Percentiles rank a stretch among this genome's conserved stretches.
These are phyloP conservation scores for Phytophthora tubulina DNA, from an alignment of 352 stramenopile species.

Conservation along the genomic window DNA sequence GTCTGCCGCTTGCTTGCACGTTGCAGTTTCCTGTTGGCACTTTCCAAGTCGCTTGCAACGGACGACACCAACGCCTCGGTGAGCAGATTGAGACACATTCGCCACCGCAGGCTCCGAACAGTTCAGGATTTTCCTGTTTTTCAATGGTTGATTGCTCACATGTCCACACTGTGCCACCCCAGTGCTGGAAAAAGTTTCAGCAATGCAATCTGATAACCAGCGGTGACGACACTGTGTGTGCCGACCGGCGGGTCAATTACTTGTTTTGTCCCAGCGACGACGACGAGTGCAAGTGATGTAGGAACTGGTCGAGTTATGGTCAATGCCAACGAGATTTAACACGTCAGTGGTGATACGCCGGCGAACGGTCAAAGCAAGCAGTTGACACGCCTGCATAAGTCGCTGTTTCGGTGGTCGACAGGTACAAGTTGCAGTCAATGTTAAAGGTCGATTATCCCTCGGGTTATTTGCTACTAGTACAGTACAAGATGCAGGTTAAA, in stretches of 20 bases:
- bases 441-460: neutral
- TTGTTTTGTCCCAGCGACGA: neutral
- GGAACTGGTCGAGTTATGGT: too few relatives aligned
- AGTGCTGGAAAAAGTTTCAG: neutral
- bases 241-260: too few relatives aligned
- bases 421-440: conserved; percentile 8
- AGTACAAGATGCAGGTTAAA: conserved; percentile 26
- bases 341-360: neutral
- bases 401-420: conserved; percentile 15
- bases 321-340: too few relatives aligned
- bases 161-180: too few relatives aligned
- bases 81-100: conserved; percentile 3
- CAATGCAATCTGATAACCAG: conserved; percentile 21
- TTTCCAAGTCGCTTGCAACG: conserved; percentile 27
- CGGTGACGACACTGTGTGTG: neutral
- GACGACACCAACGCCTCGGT: conserved; percentile 12
- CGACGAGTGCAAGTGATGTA: too few relatives aligned
- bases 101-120: conserved; percentile 16
- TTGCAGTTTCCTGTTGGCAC: conserved; percentile 18
- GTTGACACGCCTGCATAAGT: neutral
- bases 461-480: neutral
- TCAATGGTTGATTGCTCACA: conserved; percentile 26
- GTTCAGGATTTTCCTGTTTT: conserved; percentile 28
- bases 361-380: neutral
- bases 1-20: conserved; percentile 13